Base-by-base conservation (phyloP, 1,284 basidiomycete species). In the Ganoderma sinense region DNA sequence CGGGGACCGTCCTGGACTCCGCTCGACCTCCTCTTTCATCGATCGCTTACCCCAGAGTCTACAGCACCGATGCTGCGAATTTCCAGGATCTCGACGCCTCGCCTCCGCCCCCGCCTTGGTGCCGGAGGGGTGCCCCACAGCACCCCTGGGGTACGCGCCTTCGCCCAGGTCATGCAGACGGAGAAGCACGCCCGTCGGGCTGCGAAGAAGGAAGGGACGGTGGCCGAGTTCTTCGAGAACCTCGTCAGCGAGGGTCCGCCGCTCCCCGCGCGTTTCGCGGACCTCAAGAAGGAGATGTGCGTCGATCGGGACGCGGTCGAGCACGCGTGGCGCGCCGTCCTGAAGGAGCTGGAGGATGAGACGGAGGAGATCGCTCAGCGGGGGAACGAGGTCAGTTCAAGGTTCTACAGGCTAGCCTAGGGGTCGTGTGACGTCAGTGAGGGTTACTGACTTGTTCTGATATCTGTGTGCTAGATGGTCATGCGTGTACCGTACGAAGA, bases 161-260 rank as follows among this genome's bases (percentile, higher is more conserved):
- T 62, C 10, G 67, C 64, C 0, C 66, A 65, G 61, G 33, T 61
- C 26, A 55, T 48, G 18, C 66, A 58, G 64, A 51, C 41, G 8
- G 33, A 23, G 36, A 43, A 11, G 40, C 51, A 62, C 26, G 48
- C 40, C 23, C 51, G 61, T 29, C 61, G 56, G 23, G 33, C n/a
- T 7, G 40, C 65, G 40, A 75, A 71, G 72, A 69, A 70, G 31
- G 73, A 73, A 58, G 76, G 75, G 13, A 76, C 73, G 4, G 90
- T 92, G 66, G 86, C 86, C 2, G 83, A 84, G 18, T 86, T 91
- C 41, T 92, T 91, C 76, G 82, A 87, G 0, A 88, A 88, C 0
- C 80, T 91, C 7, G 84, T 85, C 2, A 81, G 82, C 13, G 84
- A 85, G 67, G 75, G 79, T 2, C 78, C 80, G 20, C 76, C 76